phyloP scores from a whole-genome alignment of 768 basidiomycete genomes.

The Dioszegia crocea region DNA sequence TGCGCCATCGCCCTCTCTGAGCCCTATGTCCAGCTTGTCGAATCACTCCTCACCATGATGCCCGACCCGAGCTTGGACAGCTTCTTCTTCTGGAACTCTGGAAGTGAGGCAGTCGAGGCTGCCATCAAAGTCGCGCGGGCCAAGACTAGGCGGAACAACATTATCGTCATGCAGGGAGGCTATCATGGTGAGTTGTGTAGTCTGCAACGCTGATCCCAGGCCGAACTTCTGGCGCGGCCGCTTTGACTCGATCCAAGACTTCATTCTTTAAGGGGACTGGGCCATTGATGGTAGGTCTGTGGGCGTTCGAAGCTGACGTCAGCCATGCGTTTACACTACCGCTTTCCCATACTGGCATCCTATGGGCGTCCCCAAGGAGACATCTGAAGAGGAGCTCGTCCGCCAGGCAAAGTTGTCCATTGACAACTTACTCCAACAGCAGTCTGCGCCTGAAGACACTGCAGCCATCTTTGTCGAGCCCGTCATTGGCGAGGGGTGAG shows the following conservation, averaged over 20 bases:
- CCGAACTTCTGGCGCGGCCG: slow-evolving; percentile 91
- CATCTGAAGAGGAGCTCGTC: slow-evolving; percentile 60
- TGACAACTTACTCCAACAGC: slow-evolving; percentile 72
- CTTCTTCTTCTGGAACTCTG: slow-evolving; percentile 97
- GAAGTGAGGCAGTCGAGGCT: slow-evolving; percentile 86
- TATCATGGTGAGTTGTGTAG: slow-evolving; percentile 63
- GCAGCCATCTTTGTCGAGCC: slow-evolving; percentile 91
- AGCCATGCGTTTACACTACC: slow-evolving; percentile 59
- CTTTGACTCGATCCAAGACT: slow-evolving; percentile 87
- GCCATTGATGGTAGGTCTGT: slow-evolving; percentile 70
- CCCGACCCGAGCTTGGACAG: slow-evolving; percentile 83
- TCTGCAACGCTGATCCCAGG: slow-evolving; percentile 11
- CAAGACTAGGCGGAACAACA: slow-evolving; percentile 77
- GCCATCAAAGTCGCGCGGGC: slow-evolving; percentile 79
- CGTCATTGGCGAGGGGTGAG: slow-evolving; percentile 77
- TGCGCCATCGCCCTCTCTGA: slow-evolving; percentile 79
- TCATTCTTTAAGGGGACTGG: slow-evolving; percentile 73
- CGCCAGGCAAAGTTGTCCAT: slow-evolving; percentile 71
- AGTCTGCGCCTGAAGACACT: slow-evolving; percentile 76
- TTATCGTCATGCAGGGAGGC: slow-evolving; percentile 84
- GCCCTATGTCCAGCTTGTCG: slow-evolving; percentile 80
- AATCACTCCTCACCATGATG: slow-evolving; percentile 80
- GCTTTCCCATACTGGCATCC: slow-evolving; percentile 96
- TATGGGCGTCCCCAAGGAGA: slow-evolving; percentile 58
- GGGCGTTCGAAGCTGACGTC: background rate